phyloP scores from a whole-genome alignment of 2,329 filamentous ascomycete species.

The Scedosporium minutisporum region DNA sequence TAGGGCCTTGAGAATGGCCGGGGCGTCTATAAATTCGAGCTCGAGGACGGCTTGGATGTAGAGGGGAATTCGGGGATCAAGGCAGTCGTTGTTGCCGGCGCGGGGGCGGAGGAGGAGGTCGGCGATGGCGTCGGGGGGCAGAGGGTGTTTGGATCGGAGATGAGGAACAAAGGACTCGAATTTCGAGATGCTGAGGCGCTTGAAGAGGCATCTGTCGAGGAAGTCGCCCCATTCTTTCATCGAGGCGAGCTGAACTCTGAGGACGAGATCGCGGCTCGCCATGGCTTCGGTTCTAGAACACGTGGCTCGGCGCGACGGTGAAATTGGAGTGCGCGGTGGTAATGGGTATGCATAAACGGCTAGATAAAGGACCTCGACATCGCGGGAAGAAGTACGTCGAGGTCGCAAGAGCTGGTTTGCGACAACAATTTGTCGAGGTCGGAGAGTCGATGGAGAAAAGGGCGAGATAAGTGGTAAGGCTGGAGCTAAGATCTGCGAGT shows the following conservation, averaged over 20 bases:
- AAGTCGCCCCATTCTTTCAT: slow-evolving; percentile 35
- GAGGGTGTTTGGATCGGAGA: slow-evolving; percentile 39
- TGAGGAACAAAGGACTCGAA: slow-evolving; percentile 44
- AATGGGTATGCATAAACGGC: no score
- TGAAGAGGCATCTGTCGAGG: slow-evolving; percentile 36
- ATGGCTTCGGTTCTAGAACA: neutral
- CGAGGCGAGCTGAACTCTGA: slow-evolving; percentile 3
- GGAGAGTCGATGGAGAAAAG: no score
- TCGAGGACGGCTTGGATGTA: slow-evolving; percentile 48
- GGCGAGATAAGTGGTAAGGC: no score
- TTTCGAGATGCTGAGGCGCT: slow-evolving; percentile 40
- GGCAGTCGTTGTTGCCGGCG: slow-evolving; percentile 33
- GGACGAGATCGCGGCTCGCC: slow-evolving; percentile 3
- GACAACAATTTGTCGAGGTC: no score
- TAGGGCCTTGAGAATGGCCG: slow-evolving; percentile 44
- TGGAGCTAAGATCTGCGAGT: no score
- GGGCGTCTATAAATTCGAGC: slow-evolving; percentile 41
- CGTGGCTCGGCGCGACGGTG: neutral
- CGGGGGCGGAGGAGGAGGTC: slow-evolving; percentile 50
- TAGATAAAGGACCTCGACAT: neutral
- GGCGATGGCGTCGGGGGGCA: slow-evolving; percentile 42
- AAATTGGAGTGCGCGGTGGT: neutral
- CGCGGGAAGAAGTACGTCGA: neutral
- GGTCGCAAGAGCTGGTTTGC: neutral
- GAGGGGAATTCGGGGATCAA: slow-evolving; percentile 50